Percentiles rank a stretch among this genome's conserved stretches.
These are phyloP conservation scores for Paecilomyces niveus DNA, from an alignment of 2,329 filamentous ascomycete genomes.

Conservation along the genomic window DNA sequence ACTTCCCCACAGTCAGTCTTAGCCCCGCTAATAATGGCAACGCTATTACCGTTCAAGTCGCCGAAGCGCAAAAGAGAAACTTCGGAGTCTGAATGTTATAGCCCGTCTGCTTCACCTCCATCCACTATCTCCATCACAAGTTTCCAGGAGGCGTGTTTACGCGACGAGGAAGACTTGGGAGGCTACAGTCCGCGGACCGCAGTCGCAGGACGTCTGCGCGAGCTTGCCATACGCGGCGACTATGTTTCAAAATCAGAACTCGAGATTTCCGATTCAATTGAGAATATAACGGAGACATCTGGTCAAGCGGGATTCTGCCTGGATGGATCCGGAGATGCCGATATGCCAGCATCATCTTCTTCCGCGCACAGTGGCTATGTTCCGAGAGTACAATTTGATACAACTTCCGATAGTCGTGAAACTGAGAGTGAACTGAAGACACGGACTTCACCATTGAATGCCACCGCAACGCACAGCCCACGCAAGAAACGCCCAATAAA, in stretches of 20 bases:
- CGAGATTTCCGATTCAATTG: conserved; percentile 8
- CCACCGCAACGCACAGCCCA: conserved; percentile 5
- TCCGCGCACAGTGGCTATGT: conserved; percentile 4
- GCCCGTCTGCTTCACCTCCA: conserved; percentile 23
- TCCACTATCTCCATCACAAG: conserved; percentile 24
- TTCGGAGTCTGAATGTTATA: conserved; percentile 22
- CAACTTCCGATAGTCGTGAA: background rate
- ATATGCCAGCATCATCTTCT: conserved; percentile 14
- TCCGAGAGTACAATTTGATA: conserved; percentile 1
- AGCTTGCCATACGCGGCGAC: conserved; percentile 32
- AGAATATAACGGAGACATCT: conserved; percentile 4
- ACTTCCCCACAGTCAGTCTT: conserved; percentile 4
- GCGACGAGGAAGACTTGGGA: conserved; percentile 24
- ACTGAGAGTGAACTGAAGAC: background rate
- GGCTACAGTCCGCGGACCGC: conserved; percentile 31
- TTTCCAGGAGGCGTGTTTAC: conserved; percentile 21
- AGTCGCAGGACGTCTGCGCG: conserved; percentile 33
- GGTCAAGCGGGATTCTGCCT: conserved; percentile 9
- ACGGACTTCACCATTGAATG: conserved; percentile 6
- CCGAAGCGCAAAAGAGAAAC: conserved; percentile 29
- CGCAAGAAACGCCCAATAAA: conserved; percentile 16
- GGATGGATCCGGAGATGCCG: conserved; percentile 4
- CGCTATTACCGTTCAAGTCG: conserved; percentile 19
- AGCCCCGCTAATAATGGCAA: conserved; percentile 24
- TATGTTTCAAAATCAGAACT: conserved; percentile 10